Percentiles rank a stretch among this genome's conserved stretches.
These are phyloP conservation scores for Saitozyma podzolica DNA, from an alignment of 768 basidiomycete genomes.

Conservation along the genomic window DNA sequence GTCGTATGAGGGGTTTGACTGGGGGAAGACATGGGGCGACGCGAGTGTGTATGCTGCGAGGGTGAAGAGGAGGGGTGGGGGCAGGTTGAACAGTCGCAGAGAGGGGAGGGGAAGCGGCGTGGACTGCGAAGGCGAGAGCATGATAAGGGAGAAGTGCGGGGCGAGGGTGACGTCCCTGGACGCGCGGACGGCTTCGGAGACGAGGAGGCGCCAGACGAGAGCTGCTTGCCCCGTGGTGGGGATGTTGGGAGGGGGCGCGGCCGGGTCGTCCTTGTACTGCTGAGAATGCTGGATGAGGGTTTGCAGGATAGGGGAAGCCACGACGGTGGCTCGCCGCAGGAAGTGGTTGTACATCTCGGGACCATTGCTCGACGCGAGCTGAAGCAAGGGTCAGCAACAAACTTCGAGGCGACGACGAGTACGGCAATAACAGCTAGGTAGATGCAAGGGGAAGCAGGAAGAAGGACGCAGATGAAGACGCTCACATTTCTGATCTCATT, in stretches of 20 bases:
- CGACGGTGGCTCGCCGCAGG: conserved; percentile 89
- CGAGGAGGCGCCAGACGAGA: conserved; percentile 51
- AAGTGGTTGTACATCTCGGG: conserved; percentile 97
- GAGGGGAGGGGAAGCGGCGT: conserved; percentile 42
- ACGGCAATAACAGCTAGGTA: not conserved
- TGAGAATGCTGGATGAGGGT: conserved; percentile 39
- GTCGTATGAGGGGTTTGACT: conserved; percentile 26
- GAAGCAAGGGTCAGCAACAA: conserved; percentile 3
- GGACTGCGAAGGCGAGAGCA: conserved; percentile 35
- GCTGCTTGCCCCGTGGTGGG: conserved; percentile 39
- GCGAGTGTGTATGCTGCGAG: conserved; percentile 43
- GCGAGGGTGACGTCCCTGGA: conserved; percentile 50
- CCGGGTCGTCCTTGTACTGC: conserved; percentile 45
- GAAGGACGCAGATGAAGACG: conserved; percentile 22
- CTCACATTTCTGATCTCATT: conserved; percentile 90
- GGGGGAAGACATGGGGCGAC: conserved; percentile 37
- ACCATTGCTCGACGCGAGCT: conserved; percentile 97
- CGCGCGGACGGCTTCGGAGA: conserved; percentile 46
- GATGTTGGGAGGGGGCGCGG: conserved; percentile 41
- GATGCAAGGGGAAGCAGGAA: not conserved
- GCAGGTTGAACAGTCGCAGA: conserved; percentile 40
- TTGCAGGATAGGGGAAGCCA: conserved; percentile 58
- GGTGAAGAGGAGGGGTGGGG: conserved; percentile 40
- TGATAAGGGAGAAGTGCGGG: conserved; percentile 47
- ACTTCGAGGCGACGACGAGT: not conserved